Conservation (phyloP, 768 basidiomycete species). For the Lactarius pseudohatsudake region DNA sequence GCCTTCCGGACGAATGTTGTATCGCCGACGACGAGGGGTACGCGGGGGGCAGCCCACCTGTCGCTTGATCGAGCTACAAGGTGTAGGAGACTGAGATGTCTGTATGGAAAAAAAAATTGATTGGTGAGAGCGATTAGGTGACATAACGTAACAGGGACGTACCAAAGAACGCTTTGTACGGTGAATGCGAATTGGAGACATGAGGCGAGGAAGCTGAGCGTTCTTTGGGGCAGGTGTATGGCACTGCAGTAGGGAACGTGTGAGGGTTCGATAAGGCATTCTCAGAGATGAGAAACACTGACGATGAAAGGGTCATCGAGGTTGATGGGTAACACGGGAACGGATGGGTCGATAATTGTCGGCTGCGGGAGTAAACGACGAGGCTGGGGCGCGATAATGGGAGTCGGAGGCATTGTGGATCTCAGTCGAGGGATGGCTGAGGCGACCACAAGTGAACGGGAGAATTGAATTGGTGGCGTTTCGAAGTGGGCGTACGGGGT, state of each 20-base stretch:
- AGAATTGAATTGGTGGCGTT: neutral
- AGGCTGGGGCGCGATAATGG: conserved; percentile 30
- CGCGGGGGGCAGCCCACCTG: conserved; percentile 25
- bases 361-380: conserved; percentile 21
- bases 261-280: conserved; percentile 8
- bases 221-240: conserved; percentile 23
- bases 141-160: neutral
- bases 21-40: conserved; percentile 29
- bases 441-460: neutral
- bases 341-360: conserved; percentile 23
- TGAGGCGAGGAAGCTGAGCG: conserved; percentile 26
- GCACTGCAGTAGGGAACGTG: conserved; percentile 16
- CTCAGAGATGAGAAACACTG: conserved; percentile 5
- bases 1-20: conserved; percentile 20
- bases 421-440: neutral
- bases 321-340: conserved; percentile 16
- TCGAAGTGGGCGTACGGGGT: conserved; percentile 11
- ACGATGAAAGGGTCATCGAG: conserved; percentile 31
- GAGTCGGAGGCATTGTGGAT: conserved; percentile 28
- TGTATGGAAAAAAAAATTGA: conserved; percentile 3
- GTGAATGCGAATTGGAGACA: conserved; percentile 28
- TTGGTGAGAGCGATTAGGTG: neutral
- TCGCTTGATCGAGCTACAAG: conserved; percentile 29
- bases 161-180: conserved; percentile 27
- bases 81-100: conserved; percentile 30